phyloP scores from a whole-genome alignment of 2,329 filamentous ascomycete species.

The Biscogniauxia sp. region DNA sequence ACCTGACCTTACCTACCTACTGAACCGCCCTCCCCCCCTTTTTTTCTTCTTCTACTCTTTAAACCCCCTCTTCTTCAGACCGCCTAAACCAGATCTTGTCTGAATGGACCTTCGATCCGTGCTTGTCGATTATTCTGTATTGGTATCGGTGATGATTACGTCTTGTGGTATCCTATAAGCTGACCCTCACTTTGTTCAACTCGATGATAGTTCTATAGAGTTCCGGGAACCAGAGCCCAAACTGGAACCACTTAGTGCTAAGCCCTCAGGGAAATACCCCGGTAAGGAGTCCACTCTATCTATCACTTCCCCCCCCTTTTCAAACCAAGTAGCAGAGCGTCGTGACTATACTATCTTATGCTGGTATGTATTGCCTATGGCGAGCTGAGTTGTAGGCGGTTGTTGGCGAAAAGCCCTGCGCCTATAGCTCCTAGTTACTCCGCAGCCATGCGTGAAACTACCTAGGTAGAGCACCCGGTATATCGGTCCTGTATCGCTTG shows the following conservation, averaged over 20 bases:
- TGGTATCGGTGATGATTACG: neutral
- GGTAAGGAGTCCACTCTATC: constrained; percentile 27
- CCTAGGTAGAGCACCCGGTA: neutral
- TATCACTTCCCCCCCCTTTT: constrained; percentile 2
- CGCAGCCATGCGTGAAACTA: neutral
- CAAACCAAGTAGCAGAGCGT: neutral
- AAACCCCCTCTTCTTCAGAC: neutral
- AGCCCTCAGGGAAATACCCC: constrained; percentile 33
- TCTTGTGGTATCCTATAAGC: constrained; percentile 1
- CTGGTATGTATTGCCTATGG: neutral
- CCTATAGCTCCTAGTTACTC: neutral
- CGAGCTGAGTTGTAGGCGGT: neutral
- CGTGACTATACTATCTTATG: neutral
- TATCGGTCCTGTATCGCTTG: neutral
- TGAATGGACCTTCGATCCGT: neutral
- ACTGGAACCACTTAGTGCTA: constrained; percentile 20
- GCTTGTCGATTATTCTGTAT: neutral
- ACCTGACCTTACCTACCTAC: no score
- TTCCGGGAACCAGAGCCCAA: constrained; percentile 31
- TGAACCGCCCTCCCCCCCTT: no score
- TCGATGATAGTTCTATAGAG: constrained; percentile 37
- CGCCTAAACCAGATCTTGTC: neutral
- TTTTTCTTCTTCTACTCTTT: neutral
- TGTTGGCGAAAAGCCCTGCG: neutral
- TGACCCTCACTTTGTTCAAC: constrained; percentile 9